These are phyloP conservation scores for Trichoderma koningiopsis DNA, from an alignment of 2,329 filamentous ascomycete species.

Conservation along the genomic window DNA sequence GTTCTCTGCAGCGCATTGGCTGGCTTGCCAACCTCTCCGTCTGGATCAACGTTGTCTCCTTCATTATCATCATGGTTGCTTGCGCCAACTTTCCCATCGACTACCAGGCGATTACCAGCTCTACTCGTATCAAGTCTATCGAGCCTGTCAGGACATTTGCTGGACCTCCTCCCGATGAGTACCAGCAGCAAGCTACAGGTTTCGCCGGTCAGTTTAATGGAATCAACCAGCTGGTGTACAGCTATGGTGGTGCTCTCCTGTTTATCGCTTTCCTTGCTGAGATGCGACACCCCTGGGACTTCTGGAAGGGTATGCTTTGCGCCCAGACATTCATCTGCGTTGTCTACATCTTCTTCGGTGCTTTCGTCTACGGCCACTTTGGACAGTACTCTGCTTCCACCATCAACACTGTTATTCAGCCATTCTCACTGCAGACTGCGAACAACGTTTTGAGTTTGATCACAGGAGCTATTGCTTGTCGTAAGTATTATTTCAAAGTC, in stretches of 20 bases:
- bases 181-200: slow-evolving; percentile 18
- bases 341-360: slow-evolving; percentile 23
- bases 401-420: slow-evolving; percentile 21
- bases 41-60: slow-evolving; percentile 16
- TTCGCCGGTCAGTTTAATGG: slow-evolving; percentile 22
- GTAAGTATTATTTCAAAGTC: background rate
- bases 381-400: slow-evolving; percentile 23
- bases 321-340: slow-evolving; percentile 21
- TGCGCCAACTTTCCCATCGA: slow-evolving; percentile 22
- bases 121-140: slow-evolving; percentile 7
- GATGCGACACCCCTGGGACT: slow-evolving; percentile 22
- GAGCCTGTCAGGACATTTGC: slow-evolving; percentile 10
- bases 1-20: slow-evolving; percentile 15
- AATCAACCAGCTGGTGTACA: slow-evolving; percentile 23
- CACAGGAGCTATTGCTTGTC: slow-evolving; percentile 19
- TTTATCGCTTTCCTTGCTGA: slow-evolving; percentile 21
- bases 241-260: slow-evolving; percentile 18
- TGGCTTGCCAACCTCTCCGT: slow-evolving; percentile 22
- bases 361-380: slow-evolving; percentile 22
- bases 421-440: slow-evolving; percentile 6
- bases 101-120: slow-evolving; percentile 10
- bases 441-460: slow-evolving; percentile 19
- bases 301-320: slow-evolving; percentile 23
- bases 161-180: slow-evolving; percentile 12
- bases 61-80: slow-evolving; percentile 22